Evolutionary conservation across 176 grass and related monocot genomes (phyloP), one percentile per base, ranked within the genome.

Genomic region (maize (Zea mays)): DNA sequence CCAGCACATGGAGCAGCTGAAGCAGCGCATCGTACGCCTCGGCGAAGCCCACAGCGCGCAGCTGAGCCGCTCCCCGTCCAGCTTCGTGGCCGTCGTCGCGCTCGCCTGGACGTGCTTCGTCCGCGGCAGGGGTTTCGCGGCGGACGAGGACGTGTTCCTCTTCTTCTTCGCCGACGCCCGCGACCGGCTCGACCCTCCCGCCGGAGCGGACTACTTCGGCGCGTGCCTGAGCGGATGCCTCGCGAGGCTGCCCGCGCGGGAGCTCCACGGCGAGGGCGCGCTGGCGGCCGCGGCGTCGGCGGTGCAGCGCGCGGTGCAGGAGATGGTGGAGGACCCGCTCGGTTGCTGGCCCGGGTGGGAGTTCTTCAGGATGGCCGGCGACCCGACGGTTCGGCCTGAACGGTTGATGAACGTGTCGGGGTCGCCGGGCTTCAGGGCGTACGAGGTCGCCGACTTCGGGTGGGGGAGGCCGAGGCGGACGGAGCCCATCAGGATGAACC

Each of bases 401-500:
- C 62, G 78, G 17, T 0, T 27, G 15, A 61, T 78, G 37, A 87
- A 72, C 78, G 41, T 82, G 27, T 54, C 82, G 1, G 73, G 72
- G 5, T 88, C 90, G 55, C 4, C 82, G 7, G 8, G 55, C 55
- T 88, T 92, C 69, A 17, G 65, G 27, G 63, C 81, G n/a, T 88
- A 92, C 59, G 79, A 92, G 0, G 38, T 48, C 1, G 71, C 60
- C 16, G 78, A 91, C 55, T 91, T 91, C 47, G 73, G 89, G 16
- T 91, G 82, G 89, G 89, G 89, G 2, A 85, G 20, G 11, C 85
- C 89, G 15, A 50, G 27, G 8, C 77, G 85, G 54, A 79, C 83
- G 50, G 85, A 88, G 89, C 13, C 56, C 0, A 21, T 82, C 42
- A 71, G 52, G 46, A 80, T 90, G 88, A 83, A 66, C 84, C 42